These are phyloP conservation scores for Sugiyamaella neomexicana DNA, from an alignment of 1,139 yeast genomes.

Conservation along the genomic window DNA sequence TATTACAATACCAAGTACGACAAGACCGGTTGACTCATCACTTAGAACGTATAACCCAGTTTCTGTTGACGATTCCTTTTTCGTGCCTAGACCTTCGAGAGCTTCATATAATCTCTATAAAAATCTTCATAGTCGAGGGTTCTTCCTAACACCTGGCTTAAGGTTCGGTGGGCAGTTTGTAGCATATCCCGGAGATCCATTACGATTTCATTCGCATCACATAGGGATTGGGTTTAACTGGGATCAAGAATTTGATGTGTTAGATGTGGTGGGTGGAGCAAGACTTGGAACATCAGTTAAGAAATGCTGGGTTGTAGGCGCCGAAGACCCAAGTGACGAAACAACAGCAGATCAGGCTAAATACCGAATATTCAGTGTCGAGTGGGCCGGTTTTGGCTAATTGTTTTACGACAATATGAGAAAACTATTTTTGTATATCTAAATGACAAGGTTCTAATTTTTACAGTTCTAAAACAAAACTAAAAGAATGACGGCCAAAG, in stretches of 20 bases:
- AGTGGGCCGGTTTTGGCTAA: constrained; percentile 47
- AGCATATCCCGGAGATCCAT: constrained; percentile 94
- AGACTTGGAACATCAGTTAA: constrained; percentile 91
- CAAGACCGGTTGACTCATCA: neutral
- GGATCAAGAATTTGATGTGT: constrained; percentile 52
- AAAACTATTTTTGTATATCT: neutral
- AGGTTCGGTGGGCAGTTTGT: constrained; percentile 88
- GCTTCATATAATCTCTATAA: constrained; percentile 42
- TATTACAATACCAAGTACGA: constrained; percentile 4
- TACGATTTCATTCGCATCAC: constrained; percentile 84
- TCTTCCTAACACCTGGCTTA: constrained; percentile 75
- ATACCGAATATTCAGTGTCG: constrained; percentile 39
- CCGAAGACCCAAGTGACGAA: constrained; percentile 33
- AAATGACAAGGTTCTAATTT: neutral
- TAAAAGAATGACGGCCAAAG: neutral
- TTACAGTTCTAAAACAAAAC: neutral
- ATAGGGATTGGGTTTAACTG: constrained; percentile 60
- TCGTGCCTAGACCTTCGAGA: constrained; percentile 22
- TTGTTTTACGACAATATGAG: constrained; percentile 7
- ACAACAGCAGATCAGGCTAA: constrained; percentile 25
- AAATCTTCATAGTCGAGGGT: constrained; percentile 50
- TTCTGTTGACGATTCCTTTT: constrained; percentile 5
- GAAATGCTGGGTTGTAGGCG: constrained; percentile 75
- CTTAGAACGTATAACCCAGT: constrained; percentile 9
- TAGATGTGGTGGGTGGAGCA: constrained; percentile 71